phyloP scores from a whole-genome alignment of 371 early-diverging fungal genomes.

The Chytridiales sp. region DNA sequence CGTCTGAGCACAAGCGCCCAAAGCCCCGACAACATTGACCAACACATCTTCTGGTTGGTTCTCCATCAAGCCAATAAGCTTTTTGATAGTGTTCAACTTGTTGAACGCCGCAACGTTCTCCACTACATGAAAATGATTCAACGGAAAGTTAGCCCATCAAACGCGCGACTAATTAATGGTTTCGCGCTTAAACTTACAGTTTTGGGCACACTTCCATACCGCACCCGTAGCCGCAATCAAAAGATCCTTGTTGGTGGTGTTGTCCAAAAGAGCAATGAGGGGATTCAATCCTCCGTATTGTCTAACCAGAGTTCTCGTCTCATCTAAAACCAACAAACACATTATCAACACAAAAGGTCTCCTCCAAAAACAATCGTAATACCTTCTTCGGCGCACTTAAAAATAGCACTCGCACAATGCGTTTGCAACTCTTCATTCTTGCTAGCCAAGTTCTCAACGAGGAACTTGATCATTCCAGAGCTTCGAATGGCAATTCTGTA shows the following conservation, averaged over 20 bases:
- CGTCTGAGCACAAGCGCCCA: slow-evolving; percentile 59
- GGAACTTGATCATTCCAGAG: slow-evolving; percentile 56
- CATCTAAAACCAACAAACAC: slow-evolving; percentile 34
- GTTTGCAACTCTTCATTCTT: slow-evolving; percentile 54
- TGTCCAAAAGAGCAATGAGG: slow-evolving; percentile 54
- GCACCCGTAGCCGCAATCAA: slow-evolving; percentile 60
- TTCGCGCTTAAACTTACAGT: slow-evolving; percentile 30
- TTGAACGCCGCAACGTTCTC: slow-evolving; percentile 58
- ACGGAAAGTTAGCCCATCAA: neutral
- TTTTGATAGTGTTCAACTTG: slow-evolving; percentile 58
- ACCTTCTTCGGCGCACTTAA: slow-evolving; percentile 63
- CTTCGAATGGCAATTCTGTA: slow-evolving; percentile 52
- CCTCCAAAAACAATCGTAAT: neutral
- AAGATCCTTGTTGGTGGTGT: slow-evolving; percentile 51
- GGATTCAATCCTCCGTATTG: slow-evolving; percentile 50
- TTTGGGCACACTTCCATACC: slow-evolving; percentile 62
- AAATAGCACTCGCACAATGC: slow-evolving; percentile 60
- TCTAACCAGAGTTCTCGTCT: slow-evolving; percentile 51
- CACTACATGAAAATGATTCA: slow-evolving; percentile 20
- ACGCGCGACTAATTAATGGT: neutral
- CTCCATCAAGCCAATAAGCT: slow-evolving; percentile 58
- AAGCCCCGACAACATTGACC: slow-evolving; percentile 60
- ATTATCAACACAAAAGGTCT: neutral
- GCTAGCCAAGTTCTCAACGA: slow-evolving; percentile 57
- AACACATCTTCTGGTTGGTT: slow-evolving; percentile 63